Evolutionary conservation across 2,329 filamentous ascomycete genomes (phyloP).

Genomic region (Fusarium foetens): DNA sequence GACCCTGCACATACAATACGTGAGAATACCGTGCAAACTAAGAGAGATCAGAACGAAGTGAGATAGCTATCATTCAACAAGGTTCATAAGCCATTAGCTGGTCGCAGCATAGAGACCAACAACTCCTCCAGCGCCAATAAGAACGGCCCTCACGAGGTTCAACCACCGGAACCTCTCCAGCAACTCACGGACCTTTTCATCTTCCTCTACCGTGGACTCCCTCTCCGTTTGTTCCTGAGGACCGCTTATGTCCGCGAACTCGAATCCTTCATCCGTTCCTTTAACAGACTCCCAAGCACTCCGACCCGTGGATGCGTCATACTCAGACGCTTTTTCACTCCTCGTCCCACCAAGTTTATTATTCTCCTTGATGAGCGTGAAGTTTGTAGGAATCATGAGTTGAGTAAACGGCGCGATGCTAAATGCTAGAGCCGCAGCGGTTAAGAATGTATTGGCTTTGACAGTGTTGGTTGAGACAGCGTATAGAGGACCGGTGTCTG

Average conservation of each 20-base stretch:
- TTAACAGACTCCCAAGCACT: neutral
- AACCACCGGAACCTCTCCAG: conserved; percentile 10
- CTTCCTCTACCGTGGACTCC: neutral
- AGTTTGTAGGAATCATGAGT: conserved; percentile 11
- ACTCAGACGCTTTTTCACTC: neutral
- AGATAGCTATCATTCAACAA: no score
- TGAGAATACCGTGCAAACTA: fast-evolving
- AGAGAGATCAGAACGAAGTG: fast-evolving
- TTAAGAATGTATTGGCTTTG: neutral
- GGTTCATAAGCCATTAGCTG: fast-evolving
- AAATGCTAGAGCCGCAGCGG: neutral
- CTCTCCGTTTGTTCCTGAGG: neutral
- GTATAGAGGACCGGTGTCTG: fast-evolving
- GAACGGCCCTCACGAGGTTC: neutral
- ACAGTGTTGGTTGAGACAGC: neutral
- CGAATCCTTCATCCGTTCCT: neutral
- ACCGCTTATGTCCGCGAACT: neutral
- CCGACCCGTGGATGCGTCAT: neutral
- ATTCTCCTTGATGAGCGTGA: neutral
- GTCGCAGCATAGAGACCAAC: neutral
- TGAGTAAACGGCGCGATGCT: conserved; percentile 6
- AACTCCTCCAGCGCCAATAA: conserved; percentile 6
- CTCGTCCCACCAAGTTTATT: neutral
- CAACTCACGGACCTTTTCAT: neutral
- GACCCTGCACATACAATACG: fast-evolving